A percentile compares a stretch with the other conserved stretches of the same genome.
Evolutionary conservation across 2,329 filamentous ascomycete species (phyloP).

Genomic region (Phialophora tarda): DNA sequence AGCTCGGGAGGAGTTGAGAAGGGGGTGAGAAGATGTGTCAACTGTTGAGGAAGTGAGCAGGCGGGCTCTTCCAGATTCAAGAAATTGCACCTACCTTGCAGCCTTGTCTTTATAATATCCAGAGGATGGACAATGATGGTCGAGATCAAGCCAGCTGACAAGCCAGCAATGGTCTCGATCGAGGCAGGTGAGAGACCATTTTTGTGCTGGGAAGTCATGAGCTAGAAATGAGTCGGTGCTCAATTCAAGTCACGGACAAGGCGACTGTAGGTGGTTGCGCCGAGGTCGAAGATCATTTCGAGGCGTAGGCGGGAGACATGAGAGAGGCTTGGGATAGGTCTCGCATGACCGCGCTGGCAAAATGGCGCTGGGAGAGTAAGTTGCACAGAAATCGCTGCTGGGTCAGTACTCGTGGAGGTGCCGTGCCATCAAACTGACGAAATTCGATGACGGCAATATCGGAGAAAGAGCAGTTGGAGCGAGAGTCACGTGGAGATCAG

Average conservation of each 20-base stretch:
- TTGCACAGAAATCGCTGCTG: not conserved
- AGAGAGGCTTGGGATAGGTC: not conserved
- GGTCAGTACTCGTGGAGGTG: not conserved
- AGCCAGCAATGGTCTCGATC: slow-evolving; percentile 86
- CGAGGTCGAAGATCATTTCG: slow-evolving; percentile 38
- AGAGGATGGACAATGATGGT: slow-evolving; percentile 89
- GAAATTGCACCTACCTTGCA: slow-evolving; percentile 71
- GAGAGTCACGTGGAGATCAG: not conserved
- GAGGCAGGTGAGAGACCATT: slow-evolving; percentile 73
- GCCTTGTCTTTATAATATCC: slow-evolving; percentile 93
- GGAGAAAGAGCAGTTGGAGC: not conserved
- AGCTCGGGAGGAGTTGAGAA: slow-evolving; percentile 60
- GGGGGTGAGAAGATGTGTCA: slow-evolving; percentile 56
- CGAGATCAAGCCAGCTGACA: slow-evolving; percentile 83
- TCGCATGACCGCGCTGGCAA: not conserved
- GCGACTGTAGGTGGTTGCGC: slow-evolving; percentile 34
- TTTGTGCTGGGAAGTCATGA: slow-evolving; percentile 48
- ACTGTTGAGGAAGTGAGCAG: slow-evolving; percentile 53
- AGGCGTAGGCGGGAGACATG: not conserved
- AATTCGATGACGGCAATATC: not conserved
- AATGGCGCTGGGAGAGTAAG: not conserved
- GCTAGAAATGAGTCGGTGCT: slow-evolving; percentile 9
- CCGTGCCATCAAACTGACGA: not conserved
- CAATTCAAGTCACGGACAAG: slow-evolving; percentile 5
- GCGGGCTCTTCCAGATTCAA: slow-evolving; percentile 1